Percentiles rank a stretch among this genome's conserved stretches.
Conservation (phyloP, 768 basidiomycete species). For the Roridomyces roridus region DNA sequence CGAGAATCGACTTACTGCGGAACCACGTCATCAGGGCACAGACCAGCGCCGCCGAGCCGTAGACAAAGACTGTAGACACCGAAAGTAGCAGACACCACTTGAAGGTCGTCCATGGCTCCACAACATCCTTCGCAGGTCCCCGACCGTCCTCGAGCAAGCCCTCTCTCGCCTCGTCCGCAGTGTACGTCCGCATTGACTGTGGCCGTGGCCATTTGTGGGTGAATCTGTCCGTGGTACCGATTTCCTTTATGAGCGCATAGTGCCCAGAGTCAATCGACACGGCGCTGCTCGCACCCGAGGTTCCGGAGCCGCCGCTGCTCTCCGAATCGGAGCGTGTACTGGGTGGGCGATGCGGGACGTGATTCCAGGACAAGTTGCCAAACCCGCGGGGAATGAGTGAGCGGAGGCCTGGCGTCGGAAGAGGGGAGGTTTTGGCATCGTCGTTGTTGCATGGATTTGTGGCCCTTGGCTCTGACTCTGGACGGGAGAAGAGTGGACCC, state of each 20-base stretch:
- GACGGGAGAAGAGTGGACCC: slow-evolving; percentile 12
- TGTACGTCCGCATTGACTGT: slow-evolving; percentile 28
- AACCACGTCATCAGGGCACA: slow-evolving; percentile 67
- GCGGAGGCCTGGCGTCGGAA: too few relatives aligned
- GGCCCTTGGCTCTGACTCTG: background rate
- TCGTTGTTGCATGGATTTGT: background rate
- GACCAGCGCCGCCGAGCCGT: slow-evolving; percentile 56
- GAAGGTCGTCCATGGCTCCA: slow-evolving; percentile 61
- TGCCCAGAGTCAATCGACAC: slow-evolving; percentile 35
- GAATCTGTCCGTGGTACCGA: slow-evolving; percentile 48
- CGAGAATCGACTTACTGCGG: slow-evolving; percentile 45
- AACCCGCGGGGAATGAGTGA: background rate
- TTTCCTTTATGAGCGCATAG: slow-evolving; percentile 33
- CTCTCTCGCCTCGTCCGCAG: background rate
- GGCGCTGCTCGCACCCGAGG: slow-evolving; percentile 8
- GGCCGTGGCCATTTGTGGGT: slow-evolving; percentile 60
- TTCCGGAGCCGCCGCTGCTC: slow-evolving; percentile 17
- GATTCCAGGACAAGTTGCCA: background rate
- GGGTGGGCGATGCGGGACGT: slow-evolving; percentile 14
- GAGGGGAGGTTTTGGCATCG: too few relatives aligned
- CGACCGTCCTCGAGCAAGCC: slow-evolving; percentile 38
- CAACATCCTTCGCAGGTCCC: slow-evolving; percentile 42
- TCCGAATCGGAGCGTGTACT: slow-evolving; percentile 23
- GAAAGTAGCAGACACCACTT: slow-evolving; percentile 70
- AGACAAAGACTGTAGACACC: slow-evolving; percentile 57